Evolutionary conservation across 78 protist species (phyloP).

Genomic region (Diacronema lutheri): DNA sequence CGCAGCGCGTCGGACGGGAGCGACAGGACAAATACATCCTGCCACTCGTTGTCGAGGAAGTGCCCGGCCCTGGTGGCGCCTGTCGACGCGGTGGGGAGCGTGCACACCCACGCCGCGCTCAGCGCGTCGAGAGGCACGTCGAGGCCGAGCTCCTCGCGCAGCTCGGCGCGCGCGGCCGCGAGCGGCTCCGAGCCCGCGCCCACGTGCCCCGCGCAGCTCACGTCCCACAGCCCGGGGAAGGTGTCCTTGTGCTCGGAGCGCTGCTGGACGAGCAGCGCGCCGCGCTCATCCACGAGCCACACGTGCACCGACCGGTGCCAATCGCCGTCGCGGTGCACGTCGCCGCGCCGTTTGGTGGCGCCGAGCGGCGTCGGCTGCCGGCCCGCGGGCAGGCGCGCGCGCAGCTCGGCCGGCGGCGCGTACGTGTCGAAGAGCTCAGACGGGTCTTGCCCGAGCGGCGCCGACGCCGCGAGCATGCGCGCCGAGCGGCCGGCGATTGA

Average conservation of each 20-base stretch:
- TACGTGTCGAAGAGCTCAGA: not conserved
- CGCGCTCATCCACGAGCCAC: not conserved
- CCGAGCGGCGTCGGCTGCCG: not conserved
- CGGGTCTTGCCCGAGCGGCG: not conserved
- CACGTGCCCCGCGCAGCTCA: not conserved
- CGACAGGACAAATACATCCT: no score
- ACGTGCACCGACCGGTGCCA: slow-evolving; percentile 14
- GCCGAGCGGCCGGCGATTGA: no score
- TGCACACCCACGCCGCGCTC: no score
- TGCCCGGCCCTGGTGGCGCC: no score
- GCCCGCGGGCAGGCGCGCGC: not conserved
- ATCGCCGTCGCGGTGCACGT: slow-evolving; percentile 8
- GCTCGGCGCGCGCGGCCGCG: not conserved
- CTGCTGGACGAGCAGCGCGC: slow-evolving; percentile 1
- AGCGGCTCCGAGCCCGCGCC: not conserved
- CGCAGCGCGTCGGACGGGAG: no score
- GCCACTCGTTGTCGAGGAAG: no score
- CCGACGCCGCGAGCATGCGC: no score
- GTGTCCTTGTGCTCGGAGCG: slow-evolving; percentile 2
- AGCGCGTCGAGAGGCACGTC: no score
- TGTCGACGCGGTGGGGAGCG: no score
- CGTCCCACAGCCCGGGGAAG: not conserved
- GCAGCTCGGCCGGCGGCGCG: not conserved
- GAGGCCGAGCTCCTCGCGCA: not conserved
- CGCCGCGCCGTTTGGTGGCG: not conserved